A percentile compares a stretch with the other conserved stretches of the same genome.
Evolutionary conservation across 129 eudicot species (phyloP).

Genomic region (Lactuca saligna): DNA sequence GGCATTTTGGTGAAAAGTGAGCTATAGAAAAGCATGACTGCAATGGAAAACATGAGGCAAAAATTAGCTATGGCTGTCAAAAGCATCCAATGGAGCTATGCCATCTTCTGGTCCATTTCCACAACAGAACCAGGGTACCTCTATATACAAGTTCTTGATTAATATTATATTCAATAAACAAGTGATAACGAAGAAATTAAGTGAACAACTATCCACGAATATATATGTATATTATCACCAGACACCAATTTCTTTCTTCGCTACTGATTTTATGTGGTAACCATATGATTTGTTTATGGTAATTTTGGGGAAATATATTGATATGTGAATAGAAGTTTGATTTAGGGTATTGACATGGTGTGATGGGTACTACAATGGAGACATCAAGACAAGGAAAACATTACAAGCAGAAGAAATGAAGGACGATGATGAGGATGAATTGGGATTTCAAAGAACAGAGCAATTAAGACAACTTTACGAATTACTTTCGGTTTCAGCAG

Average conservation of each 20-base stretch:
- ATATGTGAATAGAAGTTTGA: constrained; percentile 13
- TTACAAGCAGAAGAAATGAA: constrained; percentile 51
- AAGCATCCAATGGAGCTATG: constrained; percentile 89
- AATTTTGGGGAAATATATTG: constrained; percentile 14
- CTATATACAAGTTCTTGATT: constrained; percentile 1
- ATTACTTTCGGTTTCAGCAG: constrained; percentile 47
- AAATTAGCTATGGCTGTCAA: constrained; percentile 71
- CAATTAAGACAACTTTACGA: constrained; percentile 76
- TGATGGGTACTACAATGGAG: constrained; percentile 95
- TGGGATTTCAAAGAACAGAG: constrained; percentile 71
- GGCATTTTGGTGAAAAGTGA: constrained; percentile 3
- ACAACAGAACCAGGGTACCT: constrained; percentile 55
- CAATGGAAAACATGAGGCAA: constrained; percentile 47
- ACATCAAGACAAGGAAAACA: constrained; percentile 81
- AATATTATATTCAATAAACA: constrained; percentile 1
- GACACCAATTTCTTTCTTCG: not conserved
- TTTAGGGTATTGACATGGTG: constrained; percentile 75
- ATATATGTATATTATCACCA: not conserved
- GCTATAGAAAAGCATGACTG: constrained; percentile 15
- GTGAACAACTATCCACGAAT: constrained; percentile 1
- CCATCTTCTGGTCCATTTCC: constrained; percentile 88
- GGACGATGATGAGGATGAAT: constrained; percentile 48
- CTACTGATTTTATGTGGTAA: not conserved
- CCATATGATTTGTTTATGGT: constrained; percentile 6
- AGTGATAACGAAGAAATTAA: not conserved